Base-by-base conservation (phyloP, 2,329 filamentous ascomycete species). In the Zasmidium citrigriseum region DNA sequence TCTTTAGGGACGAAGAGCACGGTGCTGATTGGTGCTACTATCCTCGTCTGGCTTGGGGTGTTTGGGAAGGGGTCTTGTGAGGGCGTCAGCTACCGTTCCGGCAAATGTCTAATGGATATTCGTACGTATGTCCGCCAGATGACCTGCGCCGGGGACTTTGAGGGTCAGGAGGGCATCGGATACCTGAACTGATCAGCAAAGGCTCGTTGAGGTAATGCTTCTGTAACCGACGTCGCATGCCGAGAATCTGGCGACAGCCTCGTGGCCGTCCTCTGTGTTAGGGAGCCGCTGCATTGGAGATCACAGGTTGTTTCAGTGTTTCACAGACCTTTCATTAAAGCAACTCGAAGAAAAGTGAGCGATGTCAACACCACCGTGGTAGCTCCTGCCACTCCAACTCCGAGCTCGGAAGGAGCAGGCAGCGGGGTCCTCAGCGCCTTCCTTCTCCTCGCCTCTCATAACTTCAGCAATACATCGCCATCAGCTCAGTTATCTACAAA, bases 121-220 rank as follows among this genome's bases (percentile, higher is more conserved):
- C 47, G 25, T 71, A 86, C 83, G 70, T 53, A 86, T 78, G 70
- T 91, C 87, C 38, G 85, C 77, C 38, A 92, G 75, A 69, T 86
- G 87, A 54, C 89, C 89, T 23, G 86, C 87, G 48, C 83, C 81
- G 11, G 86, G 80, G 9, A 87, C 82, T 59, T 87, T 82, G 49
- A 92, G 80, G 68, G 88, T 89, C 55, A 90, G 80, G 1, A 92
- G 81, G 4, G 88, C 88, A 72, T 92, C 89, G 11, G 89, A 89
- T 60, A 91, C 78, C 80, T 90, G 56, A 23, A 16, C 23, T 16
- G 23, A 27, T 46, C 44, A 20, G n/a, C 20, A 46, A 34, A 34
- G 27, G n/a, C n/a, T n/a, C n/a, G n/a, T n/a, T n/a, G n/a, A n/a
- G n/a, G n/a, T n/a, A n/a, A n/a, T n/a, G n/a, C n/a, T n/a, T n/a